Base-by-base conservation (phyloP, 805 yeast genomes). In the Suhomyces faveliae region DNA sequence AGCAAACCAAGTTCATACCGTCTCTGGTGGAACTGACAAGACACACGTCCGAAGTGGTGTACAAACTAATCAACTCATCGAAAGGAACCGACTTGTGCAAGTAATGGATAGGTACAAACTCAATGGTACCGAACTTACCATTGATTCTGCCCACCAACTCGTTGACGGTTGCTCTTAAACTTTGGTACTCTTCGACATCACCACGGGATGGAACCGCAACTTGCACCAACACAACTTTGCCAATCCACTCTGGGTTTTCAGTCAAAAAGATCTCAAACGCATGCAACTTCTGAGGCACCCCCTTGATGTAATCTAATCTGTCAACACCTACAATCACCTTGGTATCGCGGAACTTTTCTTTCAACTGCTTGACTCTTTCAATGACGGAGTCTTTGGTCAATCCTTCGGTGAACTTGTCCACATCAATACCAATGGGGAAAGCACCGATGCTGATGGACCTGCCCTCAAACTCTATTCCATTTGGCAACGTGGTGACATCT, bases 371-470 rank as follows among this genome's bases (percentile, higher is more conserved):
- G 49, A 92, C 82, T 57, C 99, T 78, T 22, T 79, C 65, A 40
- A 79, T 75, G 4, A 91, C 97, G 4, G 71, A 59, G 1, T 74
- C 78, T 50, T 79, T 77, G 54, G 82, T 74, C 55, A 94, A 67
- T 0, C 96, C 98, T 19, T 83, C 87, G 12, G 85, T 71, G 65
- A 94, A 94, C 56, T 88, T 89, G 49, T 89, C 96, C 19, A 90
- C 96, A 62, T 94, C 99, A 51, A 94, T 94, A 49, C 99, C 99
- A 56, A 94, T 94, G n/a, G 99, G 99, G 78, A 91, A 92, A 0
- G 98, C 97, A 20, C 97, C 97, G 29, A 94, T 89, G 23, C 82
- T 81, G 40, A 94, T 92, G 51, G 81, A 80, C 44, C 92, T 74
- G 23, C 89, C 87, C 39, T 82, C 74, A 62, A 78, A 89, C 52